Conservation (phyloP, 139 green algal genomes). For the Chlamydomonas sphaeroides region DNA sequence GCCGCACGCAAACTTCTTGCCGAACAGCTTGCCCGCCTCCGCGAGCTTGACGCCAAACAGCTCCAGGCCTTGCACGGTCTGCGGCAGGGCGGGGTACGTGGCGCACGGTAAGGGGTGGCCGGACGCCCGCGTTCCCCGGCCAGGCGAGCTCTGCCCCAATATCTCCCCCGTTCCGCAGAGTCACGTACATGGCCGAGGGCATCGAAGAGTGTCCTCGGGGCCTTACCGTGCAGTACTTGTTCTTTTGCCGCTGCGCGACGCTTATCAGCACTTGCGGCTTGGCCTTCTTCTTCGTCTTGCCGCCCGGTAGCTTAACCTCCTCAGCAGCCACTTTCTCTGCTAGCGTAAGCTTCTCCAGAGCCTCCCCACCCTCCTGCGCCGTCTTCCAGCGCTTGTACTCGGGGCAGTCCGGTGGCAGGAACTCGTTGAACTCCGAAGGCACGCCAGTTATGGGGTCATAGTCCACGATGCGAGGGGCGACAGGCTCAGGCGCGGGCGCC, state of each 20-base stretch:
- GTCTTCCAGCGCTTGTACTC: slow-evolving; percentile 92
- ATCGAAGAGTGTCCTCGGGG: too few relatives aligned
- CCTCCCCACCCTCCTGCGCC: slow-evolving; percentile 60
- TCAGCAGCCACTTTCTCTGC: slow-evolving; percentile 70
- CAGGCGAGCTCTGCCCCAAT: too few relatives aligned
- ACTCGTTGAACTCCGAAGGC: slow-evolving; percentile 90
- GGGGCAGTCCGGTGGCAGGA: slow-evolving; percentile 76
- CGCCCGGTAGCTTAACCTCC: slow-evolving; percentile 75
- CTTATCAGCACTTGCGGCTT: slow-evolving; percentile 81
- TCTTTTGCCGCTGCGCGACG: slow-evolving; percentile 87
- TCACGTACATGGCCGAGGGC: too few relatives aligned
- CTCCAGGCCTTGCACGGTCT: slow-evolving; percentile 89
- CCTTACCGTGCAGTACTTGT: slow-evolving; percentile 97
- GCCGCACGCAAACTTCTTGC: slow-evolving; percentile 99
- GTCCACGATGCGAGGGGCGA: slow-evolving; percentile 68
- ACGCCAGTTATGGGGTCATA: slow-evolving; percentile 86
- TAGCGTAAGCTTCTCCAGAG: slow-evolving; percentile 70
- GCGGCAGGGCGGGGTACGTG: too few relatives aligned
- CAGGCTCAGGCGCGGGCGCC: background rate
- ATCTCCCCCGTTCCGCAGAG: too few relatives aligned
- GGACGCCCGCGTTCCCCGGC: too few relatives aligned
- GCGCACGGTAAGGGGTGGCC: too few relatives aligned
- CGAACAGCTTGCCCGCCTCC: slow-evolving; percentile 95
- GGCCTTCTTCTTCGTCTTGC: slow-evolving; percentile 84
- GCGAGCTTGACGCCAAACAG: slow-evolving; percentile 90